Evolutionary conservation across 768 basidiomycete species (phyloP).

Genomic region (Peribolospora baueri): DNA sequence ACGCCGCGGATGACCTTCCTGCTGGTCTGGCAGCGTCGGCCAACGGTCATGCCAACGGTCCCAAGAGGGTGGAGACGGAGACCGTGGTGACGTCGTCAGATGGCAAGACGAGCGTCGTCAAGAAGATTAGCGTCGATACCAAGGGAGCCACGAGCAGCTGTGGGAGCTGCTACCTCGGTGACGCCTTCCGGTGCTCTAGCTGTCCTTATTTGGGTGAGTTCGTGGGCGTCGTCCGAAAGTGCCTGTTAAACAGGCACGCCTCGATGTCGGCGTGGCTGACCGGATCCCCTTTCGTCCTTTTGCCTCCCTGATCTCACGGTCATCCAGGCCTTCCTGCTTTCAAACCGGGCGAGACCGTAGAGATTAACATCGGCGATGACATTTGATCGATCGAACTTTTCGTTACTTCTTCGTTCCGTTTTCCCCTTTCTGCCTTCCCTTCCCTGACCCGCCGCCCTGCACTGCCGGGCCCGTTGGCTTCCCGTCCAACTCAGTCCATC

Average conservation of each 20-base stretch:
- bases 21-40: slow-evolving; percentile 17
- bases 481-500: too few species aligned
- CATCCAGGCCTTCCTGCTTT: slow-evolving; percentile 73
- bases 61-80: slow-evolving; percentile 17
- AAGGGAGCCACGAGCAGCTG: slow-evolving; percentile 66
- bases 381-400: not conserved
- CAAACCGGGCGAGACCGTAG: slow-evolving; percentile 93
- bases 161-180: slow-evolving; percentile 89
- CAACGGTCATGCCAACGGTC: slow-evolving; percentile 15
- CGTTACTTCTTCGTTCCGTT: slow-evolving; percentile 29
- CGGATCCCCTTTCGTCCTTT: not conserved
- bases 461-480: too few species aligned
- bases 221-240: not conserved
- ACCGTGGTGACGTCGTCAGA: not conserved
- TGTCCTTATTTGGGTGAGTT: slow-evolving; percentile 85
- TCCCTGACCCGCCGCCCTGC: too few species aligned
- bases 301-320: not conserved
- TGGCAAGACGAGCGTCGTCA: not conserved
- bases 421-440: slow-evolving; percentile 36
- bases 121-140: slow-evolving; percentile 8
- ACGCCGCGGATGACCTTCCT: slow-evolving; percentile 30
- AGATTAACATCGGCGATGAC: slow-evolving; percentile 19
- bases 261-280: too few species aligned
- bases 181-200: slow-evolving; percentile 86
- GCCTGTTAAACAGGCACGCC: not conserved